These are phyloP conservation scores for Solidago caesia DNA, from an alignment of 129 eudicot genomes.

Conservation along the genomic window DNA sequence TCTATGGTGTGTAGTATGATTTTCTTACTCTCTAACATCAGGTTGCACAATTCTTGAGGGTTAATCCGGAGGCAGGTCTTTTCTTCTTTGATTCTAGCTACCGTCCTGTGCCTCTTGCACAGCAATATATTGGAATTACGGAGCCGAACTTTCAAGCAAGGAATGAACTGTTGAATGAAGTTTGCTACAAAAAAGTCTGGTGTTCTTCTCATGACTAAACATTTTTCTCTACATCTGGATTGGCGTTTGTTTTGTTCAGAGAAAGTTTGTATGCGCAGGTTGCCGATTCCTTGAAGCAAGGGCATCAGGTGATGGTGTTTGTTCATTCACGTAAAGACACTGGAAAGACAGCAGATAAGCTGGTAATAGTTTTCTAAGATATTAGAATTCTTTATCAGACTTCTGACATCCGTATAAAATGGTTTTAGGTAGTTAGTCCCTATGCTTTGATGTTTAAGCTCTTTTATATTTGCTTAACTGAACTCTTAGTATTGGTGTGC, in stretches of 20 bases:
- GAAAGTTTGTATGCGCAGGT: constrained; percentile 48
- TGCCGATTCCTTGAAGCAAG: constrained; percentile 71
- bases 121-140: constrained; percentile 86
- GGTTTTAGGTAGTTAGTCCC: constrained; percentile 4
- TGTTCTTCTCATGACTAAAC: not conserved
- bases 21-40: constrained; percentile 25
- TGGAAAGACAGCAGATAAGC: constrained; percentile 88
- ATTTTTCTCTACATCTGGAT: constrained; percentile 12
- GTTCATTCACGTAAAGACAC: constrained; percentile 99
- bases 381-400: not conserved
- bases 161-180: constrained; percentile 68
- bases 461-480: constrained; percentile 2
- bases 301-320: constrained; percentile 96
- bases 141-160: constrained; percentile 79
- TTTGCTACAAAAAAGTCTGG: constrained; percentile 84
- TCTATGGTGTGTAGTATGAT: constrained; percentile 7
- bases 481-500: constrained; percentile 7
- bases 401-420: not conserved
- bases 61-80: constrained; percentile 83
- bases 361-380: constrained; percentile 46
- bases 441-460: not conserved
- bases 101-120: constrained; percentile 99
- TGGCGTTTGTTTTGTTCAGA: constrained; percentile 11
- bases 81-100: constrained; percentile 98
- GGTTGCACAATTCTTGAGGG: constrained; percentile 99